Conservation (phyloP, 2,329 filamentous ascomycete genomes). For the Blumeria graminis region DNA sequence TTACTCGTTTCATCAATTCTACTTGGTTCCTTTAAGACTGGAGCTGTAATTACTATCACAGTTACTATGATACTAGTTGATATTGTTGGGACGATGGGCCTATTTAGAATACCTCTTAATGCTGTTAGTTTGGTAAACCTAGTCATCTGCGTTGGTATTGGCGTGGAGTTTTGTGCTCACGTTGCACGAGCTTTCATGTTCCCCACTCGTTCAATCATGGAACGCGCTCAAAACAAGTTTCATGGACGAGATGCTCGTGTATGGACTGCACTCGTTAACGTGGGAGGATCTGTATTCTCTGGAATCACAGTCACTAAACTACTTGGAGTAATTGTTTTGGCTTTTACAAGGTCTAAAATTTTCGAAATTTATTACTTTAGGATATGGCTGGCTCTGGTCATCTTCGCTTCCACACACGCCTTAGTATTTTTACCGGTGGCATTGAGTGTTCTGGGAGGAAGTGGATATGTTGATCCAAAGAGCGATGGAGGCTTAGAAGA, state of each 20-base stretch:
- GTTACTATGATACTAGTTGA: constrained; percentile 87
- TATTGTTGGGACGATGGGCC: constrained; percentile 84
- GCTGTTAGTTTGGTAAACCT: constrained; percentile 89
- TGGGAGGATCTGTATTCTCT: constrained; percentile 82
- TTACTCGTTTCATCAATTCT: constrained; percentile 57
- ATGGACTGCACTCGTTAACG: constrained; percentile 85
- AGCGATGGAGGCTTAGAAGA: constrained; percentile 74
- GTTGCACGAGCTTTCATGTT: constrained; percentile 93
- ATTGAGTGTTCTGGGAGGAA: constrained; percentile 62
- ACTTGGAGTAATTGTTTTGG: constrained; percentile 71
- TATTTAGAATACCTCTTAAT: constrained; percentile 73
- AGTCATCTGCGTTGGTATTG: constrained; percentile 90
- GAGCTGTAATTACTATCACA: constrained; percentile 57
- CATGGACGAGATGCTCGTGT: constrained; percentile 62
- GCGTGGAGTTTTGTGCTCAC: constrained; percentile 92
- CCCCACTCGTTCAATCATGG: constrained; percentile 60
- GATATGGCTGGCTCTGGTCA: constrained; percentile 76
- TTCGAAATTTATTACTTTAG: constrained; percentile 99
- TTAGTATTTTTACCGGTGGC: constrained; percentile 80
- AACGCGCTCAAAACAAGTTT: constrained; percentile 55
- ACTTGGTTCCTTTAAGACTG: constrained; percentile 63
- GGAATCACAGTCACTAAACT: constrained; percentile 94
- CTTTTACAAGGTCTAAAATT: constrained; percentile 91
- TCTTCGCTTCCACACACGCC: constrained; percentile 73
- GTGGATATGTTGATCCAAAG: constrained; percentile 71